A percentile compares a stretch with the other conserved stretches of the same genome.
Evolutionary conservation across 257 asterid genomes (phyloP).

Genomic region (Fraxinus excelsior): DNA sequence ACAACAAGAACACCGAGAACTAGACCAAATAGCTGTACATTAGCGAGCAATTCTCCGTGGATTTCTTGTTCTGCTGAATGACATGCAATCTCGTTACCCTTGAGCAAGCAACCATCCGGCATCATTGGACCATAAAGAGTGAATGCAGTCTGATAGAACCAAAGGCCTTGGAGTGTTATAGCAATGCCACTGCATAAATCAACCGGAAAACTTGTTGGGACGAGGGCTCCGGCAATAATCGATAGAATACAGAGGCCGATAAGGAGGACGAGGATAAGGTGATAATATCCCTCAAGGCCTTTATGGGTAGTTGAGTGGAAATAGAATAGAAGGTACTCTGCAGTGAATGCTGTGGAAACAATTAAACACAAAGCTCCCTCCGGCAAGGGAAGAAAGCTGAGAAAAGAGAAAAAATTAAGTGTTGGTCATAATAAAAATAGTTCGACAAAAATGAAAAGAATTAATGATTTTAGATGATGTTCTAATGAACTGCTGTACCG

Average conservation of each 20-base stretch:
- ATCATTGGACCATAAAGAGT: slow-evolving; percentile 93
- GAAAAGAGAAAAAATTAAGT: slow-evolving; percentile 11
- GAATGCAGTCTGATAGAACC: slow-evolving; percentile 99
- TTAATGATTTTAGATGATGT: neutral
- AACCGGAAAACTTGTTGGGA: slow-evolving; percentile 78
- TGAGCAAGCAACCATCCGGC: slow-evolving; percentile 77
- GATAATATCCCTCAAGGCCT: slow-evolving; percentile 96
- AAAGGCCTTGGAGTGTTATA: slow-evolving; percentile 89
- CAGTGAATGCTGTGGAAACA: slow-evolving; percentile 77
- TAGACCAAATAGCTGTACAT: slow-evolving; percentile 65
- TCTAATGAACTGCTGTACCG: neutral
- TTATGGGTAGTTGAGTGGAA: slow-evolving; percentile 95
- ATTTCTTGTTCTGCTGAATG: slow-evolving; percentile 56
- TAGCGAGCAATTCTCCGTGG: slow-evolving; percentile 75
- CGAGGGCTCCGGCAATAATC: slow-evolving; percentile 66
- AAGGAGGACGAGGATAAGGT: slow-evolving; percentile 83
- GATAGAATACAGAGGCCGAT: slow-evolving; percentile 78
- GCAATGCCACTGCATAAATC: slow-evolving; percentile 75
- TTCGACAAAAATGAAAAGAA: neutral
- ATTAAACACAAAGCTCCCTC: slow-evolving; percentile 73
- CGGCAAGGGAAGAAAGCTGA: slow-evolving; percentile 82
- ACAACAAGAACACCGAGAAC: slow-evolving; percentile 59
- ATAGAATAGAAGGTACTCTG: slow-evolving; percentile 83
- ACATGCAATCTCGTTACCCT: slow-evolving; percentile 51
- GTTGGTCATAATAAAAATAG: neutral